Evolutionary conservation across 345 rosid genomes (phyloP).

Genomic region (Arabidopsis arenosa): DNA sequence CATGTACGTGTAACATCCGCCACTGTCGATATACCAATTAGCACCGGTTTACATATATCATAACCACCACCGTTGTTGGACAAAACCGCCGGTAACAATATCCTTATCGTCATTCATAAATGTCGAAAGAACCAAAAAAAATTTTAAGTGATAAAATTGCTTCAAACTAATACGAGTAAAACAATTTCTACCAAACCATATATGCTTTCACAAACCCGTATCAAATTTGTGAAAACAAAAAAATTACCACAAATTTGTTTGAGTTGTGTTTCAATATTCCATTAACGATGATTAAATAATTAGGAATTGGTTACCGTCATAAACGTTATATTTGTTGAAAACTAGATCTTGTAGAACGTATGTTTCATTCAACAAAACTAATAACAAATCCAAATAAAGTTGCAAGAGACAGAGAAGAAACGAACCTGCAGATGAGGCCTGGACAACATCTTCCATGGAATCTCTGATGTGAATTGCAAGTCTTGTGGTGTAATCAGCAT

Average conservation of each 20-base stretch:
- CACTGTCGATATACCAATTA: no score
- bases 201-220: background rate
- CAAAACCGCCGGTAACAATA: no score
- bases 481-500: conserved; percentile 40
- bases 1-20: no score
- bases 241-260: no score
- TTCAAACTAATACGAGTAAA: no score
- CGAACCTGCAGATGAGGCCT: conserved; percentile 49
- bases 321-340: no score
- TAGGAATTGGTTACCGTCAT: background rate
- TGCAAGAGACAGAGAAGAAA: conserved; percentile 3
- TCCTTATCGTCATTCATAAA: no score
- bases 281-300: background rate
- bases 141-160: no score
- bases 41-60: no score
- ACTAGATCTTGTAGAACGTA: background rate
- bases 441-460: conserved; percentile 40
- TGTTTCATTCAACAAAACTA: background rate
- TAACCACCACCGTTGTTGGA: no score
- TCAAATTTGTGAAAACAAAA: background rate
- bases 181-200: background rate
- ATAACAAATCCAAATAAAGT: background rate
- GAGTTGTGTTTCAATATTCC: no score
- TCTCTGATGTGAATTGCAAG: conserved; percentile 36
- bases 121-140: no score